Percentiles rank a stretch among this genome's conserved stretches.
Evolutionary conservation across 2,329 filamentous ascomycete genomes (phyloP).

Genomic region (Pseudogymnoascus sp.): DNA sequence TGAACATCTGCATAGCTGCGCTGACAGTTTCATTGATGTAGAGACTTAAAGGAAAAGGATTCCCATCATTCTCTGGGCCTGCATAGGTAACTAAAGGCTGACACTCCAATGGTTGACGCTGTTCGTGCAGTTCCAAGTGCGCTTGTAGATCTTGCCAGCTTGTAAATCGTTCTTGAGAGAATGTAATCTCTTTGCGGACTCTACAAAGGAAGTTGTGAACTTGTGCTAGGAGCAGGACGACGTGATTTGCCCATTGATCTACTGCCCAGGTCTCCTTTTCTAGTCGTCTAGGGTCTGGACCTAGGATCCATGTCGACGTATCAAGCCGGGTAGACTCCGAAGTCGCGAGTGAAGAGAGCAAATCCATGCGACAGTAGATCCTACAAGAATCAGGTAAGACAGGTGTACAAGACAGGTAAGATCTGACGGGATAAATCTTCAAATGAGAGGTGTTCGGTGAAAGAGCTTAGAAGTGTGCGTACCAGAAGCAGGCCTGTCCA

Average conservation of each 20-base stretch:
- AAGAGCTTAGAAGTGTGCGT: constrained; percentile 16
- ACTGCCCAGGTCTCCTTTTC: not conserved
- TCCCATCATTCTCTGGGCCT: not conserved
- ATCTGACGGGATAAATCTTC: no score
- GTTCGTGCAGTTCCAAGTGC: not conserved
- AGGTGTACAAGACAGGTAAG: no score
- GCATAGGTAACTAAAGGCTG: not conserved
- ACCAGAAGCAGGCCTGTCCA: constrained; percentile 47
- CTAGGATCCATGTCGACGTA: constrained; percentile 1
- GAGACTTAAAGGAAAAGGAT: not conserved
- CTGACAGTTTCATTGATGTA: constrained; percentile 7
- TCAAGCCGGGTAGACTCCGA: not conserved
- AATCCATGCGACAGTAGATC: constrained; percentile 11
- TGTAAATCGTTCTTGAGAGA: not conserved
- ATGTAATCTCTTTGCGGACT: not conserved
- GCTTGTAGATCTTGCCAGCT: not conserved
- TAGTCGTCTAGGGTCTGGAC: not conserved
- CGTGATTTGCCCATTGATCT: constrained; percentile 7
- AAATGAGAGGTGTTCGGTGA: no score
- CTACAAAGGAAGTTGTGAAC: not conserved
- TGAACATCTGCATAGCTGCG: constrained; percentile 14
- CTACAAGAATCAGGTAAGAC: no score
- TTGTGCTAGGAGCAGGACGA: not conserved
- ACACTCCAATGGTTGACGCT: not conserved
- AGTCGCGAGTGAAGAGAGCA: constrained; percentile 10